phyloP scores from a whole-genome alignment of 345 rosid species.

The Eucalyptus decipiens region DNA sequence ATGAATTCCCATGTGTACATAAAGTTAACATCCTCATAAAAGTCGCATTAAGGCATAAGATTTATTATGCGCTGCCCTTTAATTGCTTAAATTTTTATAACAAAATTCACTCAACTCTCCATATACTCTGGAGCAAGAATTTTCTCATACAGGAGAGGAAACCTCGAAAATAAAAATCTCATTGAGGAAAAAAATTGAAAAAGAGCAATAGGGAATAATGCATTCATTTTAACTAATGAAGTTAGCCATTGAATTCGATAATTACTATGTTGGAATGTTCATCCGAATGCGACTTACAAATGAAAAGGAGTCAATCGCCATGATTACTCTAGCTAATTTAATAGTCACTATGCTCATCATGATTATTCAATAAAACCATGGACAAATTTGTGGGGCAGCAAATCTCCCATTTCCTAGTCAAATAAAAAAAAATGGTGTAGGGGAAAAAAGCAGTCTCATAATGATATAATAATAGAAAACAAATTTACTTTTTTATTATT shows the following conservation, averaged over 20 bases:
- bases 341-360: not conserved
- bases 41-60: not conserved
- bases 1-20: not conserved
- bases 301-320: not conserved
- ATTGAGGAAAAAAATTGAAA: not conserved
- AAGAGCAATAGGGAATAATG: not conserved
- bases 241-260: not conserved
- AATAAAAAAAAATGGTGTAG: not conserved
- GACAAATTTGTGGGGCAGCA: not conserved
- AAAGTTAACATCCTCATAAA: not conserved
- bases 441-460: not conserved
- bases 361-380: not conserved
- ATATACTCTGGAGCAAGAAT: not conserved
- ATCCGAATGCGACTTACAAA: not conserved
- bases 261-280: not conserved
- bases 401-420: not conserved
- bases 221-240: not conserved
- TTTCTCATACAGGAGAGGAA: not conserved
- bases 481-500: not conserved
- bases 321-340: not conserved
- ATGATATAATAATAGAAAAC: not conserved
- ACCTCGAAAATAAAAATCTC: not conserved
- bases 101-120: not conserved
- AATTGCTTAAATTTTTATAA: not conserved
- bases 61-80: not conserved